phyloP scores from a whole-genome alignment of 2,329 filamentous ascomycete genomes.

The Talaromyces sp. region DNA sequence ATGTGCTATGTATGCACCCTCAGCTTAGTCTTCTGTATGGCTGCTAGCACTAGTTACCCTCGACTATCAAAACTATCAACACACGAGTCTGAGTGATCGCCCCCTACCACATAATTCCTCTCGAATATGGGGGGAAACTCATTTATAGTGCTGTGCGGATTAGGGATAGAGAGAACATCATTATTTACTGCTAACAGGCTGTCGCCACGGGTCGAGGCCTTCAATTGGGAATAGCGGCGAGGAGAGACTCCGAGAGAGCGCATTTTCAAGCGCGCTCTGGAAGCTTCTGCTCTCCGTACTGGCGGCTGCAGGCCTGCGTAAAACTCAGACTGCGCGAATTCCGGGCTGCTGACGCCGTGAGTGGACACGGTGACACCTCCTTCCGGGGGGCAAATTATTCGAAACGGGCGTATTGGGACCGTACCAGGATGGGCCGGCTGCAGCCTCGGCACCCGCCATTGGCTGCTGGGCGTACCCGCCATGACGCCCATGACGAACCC shows the following conservation, averaged over 20 bases:
- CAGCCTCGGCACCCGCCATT: slow-evolving; percentile 7
- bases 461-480: slow-evolving; percentile 10
- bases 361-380: not conserved
- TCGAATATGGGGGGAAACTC: not conserved
- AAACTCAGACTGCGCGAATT: not conserved
- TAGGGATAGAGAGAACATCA: too few relatives aligned
- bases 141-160: not conserved
- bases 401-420: slow-evolving; percentile 12
- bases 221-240: not conserved
- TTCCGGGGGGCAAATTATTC: slow-evolving; percentile 1
- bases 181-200: too few relatives aligned
- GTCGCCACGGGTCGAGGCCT: not conserved
- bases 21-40: too few relatives aligned
- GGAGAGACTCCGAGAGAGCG: too few relatives aligned
- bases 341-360: not conserved
- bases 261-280: not conserved
- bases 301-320: not conserved
- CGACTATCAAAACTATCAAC: not conserved
- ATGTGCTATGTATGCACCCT: too few relatives aligned
- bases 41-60: not conserved
- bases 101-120: not conserved
- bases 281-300: not conserved
- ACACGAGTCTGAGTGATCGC: not conserved
- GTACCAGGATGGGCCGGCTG: slow-evolving; percentile 11
- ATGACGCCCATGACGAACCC: slow-evolving; percentile 7